Evolutionary conservation across 305 asterid species (phyloP).

Genomic region (Solanum hybrid): DNA sequence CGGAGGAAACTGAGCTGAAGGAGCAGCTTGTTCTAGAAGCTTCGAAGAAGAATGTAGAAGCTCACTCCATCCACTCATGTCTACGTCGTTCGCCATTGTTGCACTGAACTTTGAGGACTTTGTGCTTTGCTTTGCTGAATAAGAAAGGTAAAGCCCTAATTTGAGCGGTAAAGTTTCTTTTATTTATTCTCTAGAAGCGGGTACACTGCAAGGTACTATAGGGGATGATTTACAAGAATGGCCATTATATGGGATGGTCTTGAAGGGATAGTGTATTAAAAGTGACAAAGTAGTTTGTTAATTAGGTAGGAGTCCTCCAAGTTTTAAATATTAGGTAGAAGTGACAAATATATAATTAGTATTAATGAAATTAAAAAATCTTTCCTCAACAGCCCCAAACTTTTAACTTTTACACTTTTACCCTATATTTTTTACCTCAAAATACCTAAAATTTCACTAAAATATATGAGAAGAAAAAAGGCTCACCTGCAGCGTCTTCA

Average conservation of each 20-base stretch:
- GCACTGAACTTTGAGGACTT: not conserved
- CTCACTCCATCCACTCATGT: slow-evolving; percentile 88
- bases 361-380: no score
- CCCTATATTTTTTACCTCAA: no score
- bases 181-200: slow-evolving; percentile 5
- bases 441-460: no score
- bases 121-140: not conserved
- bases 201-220: not conserved
- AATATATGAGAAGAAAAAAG: no score
- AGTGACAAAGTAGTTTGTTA: no score
- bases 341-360: no score
- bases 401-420: no score
- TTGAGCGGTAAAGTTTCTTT: slow-evolving; percentile 24
- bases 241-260: not conserved
- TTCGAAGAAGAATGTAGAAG: slow-evolving; percentile 95
- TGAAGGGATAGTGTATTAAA: no score
- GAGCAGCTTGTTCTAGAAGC: slow-evolving; percentile 97
- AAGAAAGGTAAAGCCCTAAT: slow-evolving; percentile 27
- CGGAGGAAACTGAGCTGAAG: slow-evolving; percentile 95
- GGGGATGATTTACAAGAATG: not conserved
- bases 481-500: no score
- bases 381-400: no score
- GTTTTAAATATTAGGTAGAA: no score
- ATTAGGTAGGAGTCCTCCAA: no score
- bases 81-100: slow-evolving; percentile 62